Percentiles rank a stretch among this genome's conserved stretches.
Evolutionary conservation across 2,329 filamentous ascomycete species (phyloP).

Genomic region (Fusarium brachygibbosum): DNA sequence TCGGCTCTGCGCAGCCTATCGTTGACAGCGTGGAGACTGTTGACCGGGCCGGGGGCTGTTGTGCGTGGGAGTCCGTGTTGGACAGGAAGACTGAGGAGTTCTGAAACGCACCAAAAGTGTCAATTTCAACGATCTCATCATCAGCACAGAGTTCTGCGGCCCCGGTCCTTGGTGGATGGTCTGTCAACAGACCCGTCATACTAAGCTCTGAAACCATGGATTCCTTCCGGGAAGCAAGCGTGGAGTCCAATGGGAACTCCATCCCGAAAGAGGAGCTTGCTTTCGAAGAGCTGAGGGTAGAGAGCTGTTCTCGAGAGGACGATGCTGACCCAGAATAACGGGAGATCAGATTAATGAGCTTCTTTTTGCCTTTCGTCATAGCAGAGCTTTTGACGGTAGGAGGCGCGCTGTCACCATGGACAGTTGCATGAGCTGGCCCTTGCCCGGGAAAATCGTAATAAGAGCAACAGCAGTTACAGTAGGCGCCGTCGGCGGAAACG

Average conservation of each 20-base stretch:
- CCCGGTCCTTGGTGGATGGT: rapidly evolving
- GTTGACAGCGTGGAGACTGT: background rate
- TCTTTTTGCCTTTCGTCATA: background rate
- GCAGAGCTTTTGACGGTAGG: rapidly evolving
- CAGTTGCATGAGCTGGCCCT: rapidly evolving
- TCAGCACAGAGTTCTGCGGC: background rate
- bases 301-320: background rate
- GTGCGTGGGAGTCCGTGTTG: rapidly evolving
- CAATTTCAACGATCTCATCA: background rate
- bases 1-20: rapidly evolving
- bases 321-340: background rate
- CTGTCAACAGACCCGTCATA: rapidly evolving
- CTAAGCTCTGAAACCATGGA: background rate
- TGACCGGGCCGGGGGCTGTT: rapidly evolving
- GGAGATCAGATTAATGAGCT: background rate
- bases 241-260: background rate
- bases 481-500: background rate
- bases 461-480: background rate
- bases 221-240: background rate
- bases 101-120: rapidly evolving
- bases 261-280: rapidly evolving
- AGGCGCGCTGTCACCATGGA: no score
- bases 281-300: rapidly evolving
- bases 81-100: rapidly evolving
- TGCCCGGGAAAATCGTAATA: background rate